phyloP scores from a whole-genome alignment of 306 rosid genomes.

The Arachis hypogaea region DNA sequence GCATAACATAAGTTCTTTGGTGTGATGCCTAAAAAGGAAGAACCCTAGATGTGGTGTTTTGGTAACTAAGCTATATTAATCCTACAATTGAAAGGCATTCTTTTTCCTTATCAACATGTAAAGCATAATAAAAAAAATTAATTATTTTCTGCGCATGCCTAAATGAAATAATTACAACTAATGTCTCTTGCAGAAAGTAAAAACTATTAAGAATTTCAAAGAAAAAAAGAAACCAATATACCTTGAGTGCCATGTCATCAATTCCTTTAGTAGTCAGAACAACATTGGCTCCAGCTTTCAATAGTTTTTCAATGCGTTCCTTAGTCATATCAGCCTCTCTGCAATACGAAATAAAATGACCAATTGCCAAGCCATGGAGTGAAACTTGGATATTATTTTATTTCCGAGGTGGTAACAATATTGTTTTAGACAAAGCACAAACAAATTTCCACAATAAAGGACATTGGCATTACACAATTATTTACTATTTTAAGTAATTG shows the following conservation, averaged over 20 bases:
- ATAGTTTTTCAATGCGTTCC: slow-evolving; percentile 88
- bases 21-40: not conserved
- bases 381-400: not conserved
- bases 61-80: not conserved
- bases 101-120: not conserved
- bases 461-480: slow-evolving; percentile 3
- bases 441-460: slow-evolving; percentile 6
- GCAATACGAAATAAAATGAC: not conserved
- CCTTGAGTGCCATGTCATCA: slow-evolving; percentile 99
- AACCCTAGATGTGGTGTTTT: not conserved
- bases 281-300: slow-evolving; percentile 97
- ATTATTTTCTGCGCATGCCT: not conserved
- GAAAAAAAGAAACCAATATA: slow-evolving; percentile 27
- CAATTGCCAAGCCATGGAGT: slow-evolving; percentile 5
- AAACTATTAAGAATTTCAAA: not conserved
- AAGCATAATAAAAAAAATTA: slow-evolving; percentile 3
- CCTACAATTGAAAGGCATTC: not conserved
- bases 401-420: slow-evolving; percentile 11
- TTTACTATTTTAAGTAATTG: not conserved
- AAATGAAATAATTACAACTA: slow-evolving; percentile 5
- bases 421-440: slow-evolving; percentile 12
- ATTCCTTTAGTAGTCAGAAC: slow-evolving; percentile 95
- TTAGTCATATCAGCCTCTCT: slow-evolving; percentile 98
- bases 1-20: not conserved
- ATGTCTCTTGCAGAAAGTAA: not conserved